Evolutionary conservation across 495 filamentous ascomycete species (phyloP).

Genomic region (Antarctomyces pellizariae): DNA sequence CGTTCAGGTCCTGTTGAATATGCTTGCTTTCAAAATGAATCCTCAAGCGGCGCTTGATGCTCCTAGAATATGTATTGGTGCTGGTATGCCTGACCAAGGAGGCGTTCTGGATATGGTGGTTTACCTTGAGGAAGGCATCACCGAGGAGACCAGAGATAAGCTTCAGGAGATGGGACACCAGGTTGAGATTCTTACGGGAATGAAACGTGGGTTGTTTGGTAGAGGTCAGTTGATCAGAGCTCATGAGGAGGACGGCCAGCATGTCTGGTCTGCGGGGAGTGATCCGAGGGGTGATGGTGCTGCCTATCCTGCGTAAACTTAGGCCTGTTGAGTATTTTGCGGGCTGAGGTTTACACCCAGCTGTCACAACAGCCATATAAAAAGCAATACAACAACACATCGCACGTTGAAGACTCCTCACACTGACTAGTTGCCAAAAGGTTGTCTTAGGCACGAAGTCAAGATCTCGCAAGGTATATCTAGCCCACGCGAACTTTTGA

Average conservation of each 20-base stretch:
- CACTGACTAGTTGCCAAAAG: too few relatives aligned
- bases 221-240: conserved; percentile 69
- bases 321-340: too few relatives aligned
- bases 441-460: too few relatives aligned
- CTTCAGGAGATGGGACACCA: conserved; percentile 49
- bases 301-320: conserved; percentile 35
- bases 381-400: too few relatives aligned
- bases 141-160: conserved; percentile 36
- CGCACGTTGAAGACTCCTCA: too few relatives aligned
- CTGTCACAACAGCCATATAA: too few relatives aligned
- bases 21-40: conserved; percentile 61
- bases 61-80: conserved; percentile 64
- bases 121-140: conserved; percentile 70
- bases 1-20: conserved; percentile 81
- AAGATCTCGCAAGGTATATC: too few relatives aligned
- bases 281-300: conserved; percentile 76
- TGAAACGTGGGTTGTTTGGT: conserved; percentile 54
- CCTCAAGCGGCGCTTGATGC: conserved; percentile 83
- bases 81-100: conserved; percentile 33
- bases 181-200: conserved; percentile 41
- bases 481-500: too few relatives aligned
- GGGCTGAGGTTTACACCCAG: too few relatives aligned
- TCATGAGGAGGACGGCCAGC: conserved; percentile 42
- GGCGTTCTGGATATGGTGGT: conserved; percentile 33
- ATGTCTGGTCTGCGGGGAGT: conserved; percentile 67